These are phyloP conservation scores for Rhynchospora breviuscula DNA, from an alignment of 176 grass and related monocot genomes.

Conservation along the genomic window DNA sequence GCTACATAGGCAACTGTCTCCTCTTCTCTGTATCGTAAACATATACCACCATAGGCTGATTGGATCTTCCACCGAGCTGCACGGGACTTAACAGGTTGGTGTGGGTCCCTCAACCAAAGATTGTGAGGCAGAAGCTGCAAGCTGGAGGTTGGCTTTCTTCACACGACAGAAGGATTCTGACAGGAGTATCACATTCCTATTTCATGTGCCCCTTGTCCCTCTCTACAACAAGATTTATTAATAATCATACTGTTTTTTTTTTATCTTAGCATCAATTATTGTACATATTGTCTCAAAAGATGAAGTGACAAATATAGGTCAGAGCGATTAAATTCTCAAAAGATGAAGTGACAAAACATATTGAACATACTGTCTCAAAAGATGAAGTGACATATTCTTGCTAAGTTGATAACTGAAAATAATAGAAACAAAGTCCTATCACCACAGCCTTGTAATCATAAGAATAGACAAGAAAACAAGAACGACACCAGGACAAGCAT, in stretches of 20 bases:
- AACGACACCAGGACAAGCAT: not conserved
- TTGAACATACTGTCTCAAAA: too few species aligned
- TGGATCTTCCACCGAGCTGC: constrained; percentile 69
- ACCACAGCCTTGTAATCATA: constrained; percentile 29
- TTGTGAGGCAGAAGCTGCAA: constrained; percentile 46
- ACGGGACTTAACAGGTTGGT: constrained; percentile 36
- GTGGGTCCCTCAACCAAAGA: constrained; percentile 59
- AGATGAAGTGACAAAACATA: too few species aligned
- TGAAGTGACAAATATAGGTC: too few species aligned
- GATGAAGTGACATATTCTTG: too few species aligned
- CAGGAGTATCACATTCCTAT: constrained; percentile 56
- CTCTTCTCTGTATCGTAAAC: constrained; percentile 59
- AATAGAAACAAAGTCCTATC: constrained; percentile 9
- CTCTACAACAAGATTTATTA: not conserved
- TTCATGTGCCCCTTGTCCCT: constrained; percentile 70
- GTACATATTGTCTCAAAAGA: too few species aligned
- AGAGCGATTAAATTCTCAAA: too few species aligned
- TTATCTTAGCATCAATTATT: not conserved
- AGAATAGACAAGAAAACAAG: constrained; percentile 19
- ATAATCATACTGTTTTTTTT: not conserved
- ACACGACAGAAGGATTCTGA: constrained; percentile 61
- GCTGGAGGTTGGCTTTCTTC: constrained; percentile 58
- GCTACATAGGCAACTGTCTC: constrained; percentile 82
- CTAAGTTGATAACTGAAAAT: too few species aligned
- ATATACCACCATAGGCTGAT: constrained; percentile 65